Base-by-base conservation (phyloP, 371 early-diverging fungal species). In the Cokeromyces recurvatus region DNA sequence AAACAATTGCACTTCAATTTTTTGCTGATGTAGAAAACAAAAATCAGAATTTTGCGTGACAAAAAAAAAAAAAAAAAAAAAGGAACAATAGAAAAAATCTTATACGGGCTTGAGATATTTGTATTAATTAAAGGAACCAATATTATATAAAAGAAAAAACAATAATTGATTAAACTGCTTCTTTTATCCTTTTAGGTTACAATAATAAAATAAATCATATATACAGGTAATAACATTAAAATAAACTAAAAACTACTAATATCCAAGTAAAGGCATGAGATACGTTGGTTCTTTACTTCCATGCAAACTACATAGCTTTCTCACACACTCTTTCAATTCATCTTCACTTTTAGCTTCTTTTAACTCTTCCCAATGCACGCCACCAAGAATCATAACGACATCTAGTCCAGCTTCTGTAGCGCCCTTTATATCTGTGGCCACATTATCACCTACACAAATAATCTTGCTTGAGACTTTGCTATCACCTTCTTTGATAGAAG, bases 301-400 rank as follows among this genome's bases (percentile, higher is more conserved):
- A 38, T 44, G 35, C 22, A 43, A 22, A 44, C 41, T 19, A 37
- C 66, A 66, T 1, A 66, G 42, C 2, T 49, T 20, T 27, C 36
- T 52, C 1, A 66, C 56, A 16, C 32, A 25, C 2, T 22, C 4
- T n/a, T 46, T 51, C 19, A 57, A 19, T 32, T 48, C 51, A 2
- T 55, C 55, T 4, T 55, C 51, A 27, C 58, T 24, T 6, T 40
- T 49, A 1, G 47, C 44, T 21, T 27, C 29, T 12, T 45, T 46
- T 7, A 64, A 23, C 12, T 50, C 57, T 40, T 55, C 43, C 38
- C 47, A 50, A 47, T 80, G 81, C 0, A 80, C 73, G 25, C 78
- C 81, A 12, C 74, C 78, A 9, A 72, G 43, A 3, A 80, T 59
- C 64, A 77, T 47, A 46, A 69, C 62, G 1, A 67, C 64, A 46